These are phyloP conservation scores for Aphanomyces astaci DNA, from an alignment of 352 stramenopile species.

Conservation along the genomic window DNA sequence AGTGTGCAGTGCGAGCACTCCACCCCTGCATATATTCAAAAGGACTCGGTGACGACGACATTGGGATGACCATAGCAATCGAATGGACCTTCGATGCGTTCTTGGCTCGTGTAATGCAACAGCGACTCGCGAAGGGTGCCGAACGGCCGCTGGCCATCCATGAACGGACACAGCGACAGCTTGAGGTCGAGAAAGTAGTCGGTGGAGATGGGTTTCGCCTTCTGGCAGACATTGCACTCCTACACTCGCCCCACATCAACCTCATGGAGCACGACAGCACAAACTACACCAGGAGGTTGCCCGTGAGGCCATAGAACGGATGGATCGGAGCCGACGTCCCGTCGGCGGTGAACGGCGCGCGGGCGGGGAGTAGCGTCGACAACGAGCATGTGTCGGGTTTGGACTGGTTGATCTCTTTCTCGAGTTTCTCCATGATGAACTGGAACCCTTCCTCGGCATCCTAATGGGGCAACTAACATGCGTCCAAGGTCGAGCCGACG, in stretches of 20 bases:
- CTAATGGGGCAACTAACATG: not conserved
- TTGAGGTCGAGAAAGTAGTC: constrained; percentile 19
- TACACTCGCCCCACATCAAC: not conserved
- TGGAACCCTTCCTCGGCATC: constrained; percentile 22
- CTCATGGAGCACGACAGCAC: not conserved
- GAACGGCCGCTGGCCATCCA: constrained; percentile 11
- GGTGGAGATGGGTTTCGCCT: constrained; percentile 15
- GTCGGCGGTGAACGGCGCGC: not conserved
- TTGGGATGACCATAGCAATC: not conserved
- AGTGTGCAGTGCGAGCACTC: constrained; percentile 19
- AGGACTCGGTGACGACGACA: not conserved
- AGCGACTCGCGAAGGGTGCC: constrained; percentile 2
- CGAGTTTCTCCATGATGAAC: constrained; percentile 20
- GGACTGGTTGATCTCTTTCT: constrained; percentile 7
- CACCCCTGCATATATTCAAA: not conserved
- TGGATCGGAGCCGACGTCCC: not conserved
- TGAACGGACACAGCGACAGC: constrained; percentile 7
- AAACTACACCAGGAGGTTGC: constrained; percentile 10
- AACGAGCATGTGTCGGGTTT: not conserved
- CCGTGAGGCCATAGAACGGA: constrained; percentile 14
- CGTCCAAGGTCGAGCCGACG: not conserved
- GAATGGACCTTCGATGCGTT: constrained; percentile 11
- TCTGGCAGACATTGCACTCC: constrained; percentile 6
- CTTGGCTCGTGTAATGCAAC: constrained; percentile 15
- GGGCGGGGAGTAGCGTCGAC: not conserved